Conservation (phyloP, 2,329 filamentous ascomycete genomes). For the Venturia oleaginea region DNA sequence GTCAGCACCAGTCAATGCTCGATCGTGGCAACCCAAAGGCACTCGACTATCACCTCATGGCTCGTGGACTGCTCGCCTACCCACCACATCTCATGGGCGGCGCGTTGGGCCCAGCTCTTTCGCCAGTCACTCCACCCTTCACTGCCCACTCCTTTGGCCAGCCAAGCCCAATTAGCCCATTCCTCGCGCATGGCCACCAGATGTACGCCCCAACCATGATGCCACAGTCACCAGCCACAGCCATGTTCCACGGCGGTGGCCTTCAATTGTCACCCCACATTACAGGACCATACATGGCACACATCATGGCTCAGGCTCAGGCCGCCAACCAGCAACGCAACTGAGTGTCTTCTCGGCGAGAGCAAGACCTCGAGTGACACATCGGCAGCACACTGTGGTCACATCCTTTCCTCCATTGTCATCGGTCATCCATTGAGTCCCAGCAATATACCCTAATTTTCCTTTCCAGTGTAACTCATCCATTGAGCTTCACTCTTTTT, state of each 20-base stretch:
- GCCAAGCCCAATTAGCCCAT: conserved; percentile 1
- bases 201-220: background rate
- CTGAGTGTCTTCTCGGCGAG: background rate
- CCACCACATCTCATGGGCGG: background rate
- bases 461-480: background rate
- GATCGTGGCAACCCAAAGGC: conserved; percentile 3
- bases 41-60: background rate
- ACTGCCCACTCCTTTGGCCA: background rate
- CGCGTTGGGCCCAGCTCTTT: background rate
- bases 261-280: background rate
- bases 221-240: background rate
- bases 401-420: background rate
- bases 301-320: background rate
- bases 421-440: background rate
- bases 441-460: background rate
- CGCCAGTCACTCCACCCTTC: conserved; percentile 1
- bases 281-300: background rate
- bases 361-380: background rate
- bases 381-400: background rate
- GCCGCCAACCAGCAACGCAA: conserved; percentile 1
- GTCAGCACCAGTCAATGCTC: conserved; percentile 7
- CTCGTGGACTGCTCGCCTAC: conserved; percentile 1
- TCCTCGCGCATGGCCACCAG: background rate
- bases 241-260: background rate
- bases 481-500: background rate